A percentile compares a stretch with the other conserved stretches of the same genome.
Conservation (phyloP, 768 basidiomycete species). For the Podaxis mareebaensis region DNA sequence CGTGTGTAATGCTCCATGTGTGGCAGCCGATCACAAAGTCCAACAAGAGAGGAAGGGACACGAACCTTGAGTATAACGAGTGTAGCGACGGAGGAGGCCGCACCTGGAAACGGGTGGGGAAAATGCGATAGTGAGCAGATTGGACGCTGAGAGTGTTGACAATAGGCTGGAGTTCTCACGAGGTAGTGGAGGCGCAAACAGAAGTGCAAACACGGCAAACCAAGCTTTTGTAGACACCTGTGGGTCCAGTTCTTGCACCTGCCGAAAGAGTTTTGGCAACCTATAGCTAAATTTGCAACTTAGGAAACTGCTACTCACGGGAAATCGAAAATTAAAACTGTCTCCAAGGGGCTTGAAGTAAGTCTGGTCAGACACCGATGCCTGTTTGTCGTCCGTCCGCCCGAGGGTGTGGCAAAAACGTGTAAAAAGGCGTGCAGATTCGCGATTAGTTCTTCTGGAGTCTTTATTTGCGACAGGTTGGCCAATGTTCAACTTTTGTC, state of each 20-base stretch:
- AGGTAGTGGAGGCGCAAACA: conserved; percentile 17
- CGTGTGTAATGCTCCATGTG: conserved; percentile 15
- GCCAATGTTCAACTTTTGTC: conserved; percentile 51
- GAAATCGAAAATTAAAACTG: conserved; percentile 27
- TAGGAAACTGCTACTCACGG: conserved; percentile 21
- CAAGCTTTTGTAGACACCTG: conserved; percentile 43
- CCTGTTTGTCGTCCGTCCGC: background rate
- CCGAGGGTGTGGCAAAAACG: conserved; percentile 22
- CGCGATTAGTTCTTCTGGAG: conserved; percentile 29
- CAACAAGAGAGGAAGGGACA: conserved; percentile 17
- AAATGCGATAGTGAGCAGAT: conserved; percentile 14
- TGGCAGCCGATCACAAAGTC: conserved; percentile 5
- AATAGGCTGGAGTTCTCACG: conserved; percentile 15
- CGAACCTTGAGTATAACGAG: conserved; percentile 59
- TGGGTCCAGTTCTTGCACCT: conserved; percentile 46
- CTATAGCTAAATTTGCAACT: conserved; percentile 16
- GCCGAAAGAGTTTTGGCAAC: conserved; percentile 22
- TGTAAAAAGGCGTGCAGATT: conserved; percentile 28
- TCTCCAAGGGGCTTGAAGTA: conserved; percentile 20
- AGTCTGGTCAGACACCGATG: background rate
- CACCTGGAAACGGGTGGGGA: conserved; percentile 40
- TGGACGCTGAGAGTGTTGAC: conserved; percentile 17
- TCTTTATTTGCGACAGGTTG: conserved; percentile 46
- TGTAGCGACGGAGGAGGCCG: conserved; percentile 72
- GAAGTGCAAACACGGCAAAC: conserved; percentile 18